Percentiles rank a stretch among this genome's conserved stretches.
phyloP scores from a whole-genome alignment of 768 basidiomycete species.

The Epithele typhae region DNA sequence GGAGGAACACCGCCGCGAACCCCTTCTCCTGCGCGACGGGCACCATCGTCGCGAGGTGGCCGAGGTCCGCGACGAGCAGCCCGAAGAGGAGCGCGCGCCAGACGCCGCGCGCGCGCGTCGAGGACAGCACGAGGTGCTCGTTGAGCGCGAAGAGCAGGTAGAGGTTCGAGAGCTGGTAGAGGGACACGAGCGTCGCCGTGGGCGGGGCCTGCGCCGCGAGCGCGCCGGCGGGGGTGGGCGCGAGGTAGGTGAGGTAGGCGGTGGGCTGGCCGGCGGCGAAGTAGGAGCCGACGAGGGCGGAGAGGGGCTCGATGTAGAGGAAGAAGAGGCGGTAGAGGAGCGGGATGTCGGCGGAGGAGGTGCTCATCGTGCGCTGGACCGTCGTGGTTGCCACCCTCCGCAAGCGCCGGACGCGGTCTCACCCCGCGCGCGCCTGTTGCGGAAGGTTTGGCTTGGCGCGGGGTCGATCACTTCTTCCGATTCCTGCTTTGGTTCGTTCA shows the following conservation, averaged over 20 bases:
- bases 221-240: slow-evolving; percentile 6
- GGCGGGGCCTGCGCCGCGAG: slow-evolving; percentile 10
- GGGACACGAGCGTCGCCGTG: slow-evolving; percentile 34
- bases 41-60: slow-evolving; percentile 42
- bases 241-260: slow-evolving; percentile 37
- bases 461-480: too few relatives aligned
- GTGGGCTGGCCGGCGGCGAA: slow-evolving; percentile 39
- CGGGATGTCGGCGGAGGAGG: slow-evolving; percentile 2
- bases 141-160: slow-evolving; percentile 49
- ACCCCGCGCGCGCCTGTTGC: too few relatives aligned
- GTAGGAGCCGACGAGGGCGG: slow-evolving; percentile 44
- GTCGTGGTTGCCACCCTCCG: too few relatives aligned
- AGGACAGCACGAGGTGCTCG: slow-evolving; percentile 45
- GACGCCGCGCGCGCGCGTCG: slow-evolving; percentile 34
- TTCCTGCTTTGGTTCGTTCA: too few relatives aligned
- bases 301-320: slow-evolving; percentile 48
- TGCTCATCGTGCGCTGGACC: not conserved
- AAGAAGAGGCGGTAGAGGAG: slow-evolving; percentile 43
- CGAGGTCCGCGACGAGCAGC: slow-evolving; percentile 45
- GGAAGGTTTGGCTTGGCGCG: too few relatives aligned
- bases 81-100: slow-evolving; percentile 41
- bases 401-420: too few relatives aligned
- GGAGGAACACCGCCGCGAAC: slow-evolving; percentile 35
- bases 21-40: slow-evolving; percentile 33
- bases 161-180: slow-evolving; percentile 46